Evolutionary conservation across 495 filamentous ascomycete species (phyloP).

Genomic region (Wilcoxina mikolae): DNA sequence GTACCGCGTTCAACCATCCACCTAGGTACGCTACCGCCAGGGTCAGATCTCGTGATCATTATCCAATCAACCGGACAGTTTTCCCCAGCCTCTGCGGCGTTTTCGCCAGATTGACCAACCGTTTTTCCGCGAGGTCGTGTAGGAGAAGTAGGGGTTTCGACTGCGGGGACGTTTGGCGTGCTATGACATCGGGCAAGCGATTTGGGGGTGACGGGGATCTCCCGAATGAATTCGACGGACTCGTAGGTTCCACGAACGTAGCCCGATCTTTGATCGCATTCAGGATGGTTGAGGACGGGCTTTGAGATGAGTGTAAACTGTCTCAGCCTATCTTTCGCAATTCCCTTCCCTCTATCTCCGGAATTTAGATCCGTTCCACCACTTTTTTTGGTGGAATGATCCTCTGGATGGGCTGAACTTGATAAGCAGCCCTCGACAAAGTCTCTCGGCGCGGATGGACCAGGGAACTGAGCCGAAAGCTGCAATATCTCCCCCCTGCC

Average conservation of each 20-base stretch:
- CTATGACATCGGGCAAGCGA: neutral
- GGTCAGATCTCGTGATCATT: constrained; percentile 90
- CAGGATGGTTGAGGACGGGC: constrained; percentile 56
- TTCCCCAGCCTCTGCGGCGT: constrained; percentile 34
- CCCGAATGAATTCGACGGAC: constrained; percentile 79
- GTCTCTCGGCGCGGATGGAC: constrained; percentile 72
- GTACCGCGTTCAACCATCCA: constrained; percentile 94
- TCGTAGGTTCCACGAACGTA: constrained; percentile 80
- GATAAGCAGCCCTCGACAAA: constrained; percentile 67
- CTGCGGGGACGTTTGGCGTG: neutral
- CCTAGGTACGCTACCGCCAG: constrained; percentile 77
- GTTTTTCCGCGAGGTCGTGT: neutral
- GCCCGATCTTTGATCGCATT: constrained; percentile 48
- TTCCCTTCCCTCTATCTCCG: constrained; percentile 7
- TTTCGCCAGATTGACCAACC: constrained; percentile 4
- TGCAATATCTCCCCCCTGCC: constrained; percentile 46
- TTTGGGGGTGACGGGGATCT: constrained; percentile 41
- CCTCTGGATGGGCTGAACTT: constrained; percentile 19
- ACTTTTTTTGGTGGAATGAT: neutral
- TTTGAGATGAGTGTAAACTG: constrained; percentile 78
- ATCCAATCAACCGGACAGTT: constrained; percentile 81
- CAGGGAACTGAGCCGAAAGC: constrained; percentile 77
- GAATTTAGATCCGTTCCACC: neutral
- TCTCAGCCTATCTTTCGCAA: constrained; percentile 31
- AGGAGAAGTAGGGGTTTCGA: neutral